Percentiles rank a stretch among this genome's conserved stretches.
These are phyloP conservation scores for Lactarius tabidus DNA, from an alignment of 768 basidiomycete species.

Conservation along the genomic window DNA sequence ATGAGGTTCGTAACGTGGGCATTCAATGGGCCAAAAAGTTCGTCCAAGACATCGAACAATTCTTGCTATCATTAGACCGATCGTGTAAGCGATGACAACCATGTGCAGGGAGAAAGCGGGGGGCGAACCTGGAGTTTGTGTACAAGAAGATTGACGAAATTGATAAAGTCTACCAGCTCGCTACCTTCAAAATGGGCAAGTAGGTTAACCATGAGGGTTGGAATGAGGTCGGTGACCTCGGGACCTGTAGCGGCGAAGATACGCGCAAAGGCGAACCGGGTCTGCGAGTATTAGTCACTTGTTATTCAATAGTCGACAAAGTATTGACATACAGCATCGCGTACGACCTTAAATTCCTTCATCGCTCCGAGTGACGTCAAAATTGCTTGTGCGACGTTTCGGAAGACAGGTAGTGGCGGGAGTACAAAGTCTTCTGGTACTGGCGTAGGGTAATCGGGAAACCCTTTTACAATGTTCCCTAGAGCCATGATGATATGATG, in stretches of 20 bases:
- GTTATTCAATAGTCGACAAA: background rate
- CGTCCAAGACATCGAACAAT: slow-evolving; percentile 84
- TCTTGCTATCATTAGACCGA: slow-evolving; percentile 51
- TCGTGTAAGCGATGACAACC: slow-evolving; percentile 4
- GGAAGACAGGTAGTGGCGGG: slow-evolving; percentile 75
- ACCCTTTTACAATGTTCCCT: slow-evolving; percentile 93
- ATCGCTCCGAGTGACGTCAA: slow-evolving; percentile 83
- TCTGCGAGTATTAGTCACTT: slow-evolving; percentile 42
- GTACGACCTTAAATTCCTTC: slow-evolving; percentile 80
- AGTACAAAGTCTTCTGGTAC: slow-evolving; percentile 61
- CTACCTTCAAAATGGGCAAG: slow-evolving; percentile 87
- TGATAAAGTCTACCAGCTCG: slow-evolving; percentile 93
- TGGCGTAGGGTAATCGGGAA: slow-evolving; percentile 82
- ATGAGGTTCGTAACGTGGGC: slow-evolving; percentile 76
- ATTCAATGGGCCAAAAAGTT: slow-evolving; percentile 83
- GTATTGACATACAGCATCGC: slow-evolving; percentile 74
- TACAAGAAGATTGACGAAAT: slow-evolving; percentile 86
- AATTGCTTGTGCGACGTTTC: slow-evolving; percentile 81
- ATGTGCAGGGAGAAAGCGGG: background rate
- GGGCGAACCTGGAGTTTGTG: slow-evolving; percentile 79
- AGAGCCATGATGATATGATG: slow-evolving; percentile 95
- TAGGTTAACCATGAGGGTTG: slow-evolving; percentile 85
- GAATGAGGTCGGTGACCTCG: slow-evolving; percentile 81
- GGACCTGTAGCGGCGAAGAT: slow-evolving; percentile 88
- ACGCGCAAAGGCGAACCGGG: slow-evolving; percentile 89